Evolutionary conservation across 2,329 filamentous ascomycete species (phyloP), one percentile per base, ranked within the genome.

Genomic region (Penicillium sp.): DNA sequence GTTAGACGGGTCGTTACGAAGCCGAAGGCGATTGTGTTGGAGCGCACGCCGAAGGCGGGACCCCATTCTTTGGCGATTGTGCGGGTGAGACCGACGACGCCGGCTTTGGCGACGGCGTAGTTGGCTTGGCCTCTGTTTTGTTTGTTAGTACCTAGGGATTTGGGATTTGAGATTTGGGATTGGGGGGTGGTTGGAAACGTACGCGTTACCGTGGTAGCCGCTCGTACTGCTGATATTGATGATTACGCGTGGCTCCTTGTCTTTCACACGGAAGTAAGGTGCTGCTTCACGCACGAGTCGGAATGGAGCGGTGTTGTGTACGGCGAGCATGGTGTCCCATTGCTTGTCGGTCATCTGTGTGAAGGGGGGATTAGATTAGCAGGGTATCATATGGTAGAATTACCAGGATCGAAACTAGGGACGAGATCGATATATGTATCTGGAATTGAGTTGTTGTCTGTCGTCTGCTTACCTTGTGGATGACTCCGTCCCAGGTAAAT

Each of bases 41-140:
- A 83, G 55, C 91, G 80, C 6, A 96, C 91, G 47, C 90, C 91
- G 65, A 92, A 96, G 35, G 79, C 74, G 0, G 89, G 90, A 1
- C 91, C 91, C 91, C 91, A 96, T 78, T 96, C 87, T 77, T 96
- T 95, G 3, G 91, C 90, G 68, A 96, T 90, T 1, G 90, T 91
- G 78, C 94, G 95, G 34, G 88, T 92, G 54, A 96, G 81, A 6
- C 91, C 91, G 10, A 84, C 84, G 13, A 96, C 84, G 42, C 90
- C 91, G 3, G 91, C 89, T 78, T 96, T 96, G 50, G 89, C 91
- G 44, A 92, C 78, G 34, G 88, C 83, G 74, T 96, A 96, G 79
- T 96, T 96, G 64, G 88, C 84, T 79, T 96, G 91, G n/a, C 91
- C 91, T 13, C 74, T 62, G 36, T 48, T 13, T 44, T 42, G 13